phyloP scores from a whole-genome alignment of 306 rosid genomes.

The Senna tora region DNA sequence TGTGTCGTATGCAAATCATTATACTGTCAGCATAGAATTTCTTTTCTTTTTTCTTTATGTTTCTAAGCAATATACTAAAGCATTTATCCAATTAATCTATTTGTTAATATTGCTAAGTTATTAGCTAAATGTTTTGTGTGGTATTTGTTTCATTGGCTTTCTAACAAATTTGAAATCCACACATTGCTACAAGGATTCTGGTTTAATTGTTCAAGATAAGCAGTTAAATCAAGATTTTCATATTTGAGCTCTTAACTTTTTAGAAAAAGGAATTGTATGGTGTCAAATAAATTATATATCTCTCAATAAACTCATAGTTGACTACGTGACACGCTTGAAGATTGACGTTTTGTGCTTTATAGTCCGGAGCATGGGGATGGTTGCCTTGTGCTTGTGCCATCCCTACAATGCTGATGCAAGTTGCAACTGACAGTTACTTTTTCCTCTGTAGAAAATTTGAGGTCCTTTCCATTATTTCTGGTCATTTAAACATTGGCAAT shows the following conservation, averaged over 20 bases:
- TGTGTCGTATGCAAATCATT: not conserved
- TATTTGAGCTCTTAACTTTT: too few relatives aligned
- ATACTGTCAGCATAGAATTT: not conserved
- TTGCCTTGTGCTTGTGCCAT: too few relatives aligned
- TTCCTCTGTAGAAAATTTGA: slow-evolving; percentile 15
- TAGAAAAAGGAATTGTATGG: too few relatives aligned
- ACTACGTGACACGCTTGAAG: too few relatives aligned
- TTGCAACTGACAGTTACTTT: slow-evolving; percentile 12
- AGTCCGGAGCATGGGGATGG: too few relatives aligned
- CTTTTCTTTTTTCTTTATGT: not conserved
- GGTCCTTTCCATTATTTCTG: slow-evolving; percentile 8
- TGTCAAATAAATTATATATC: too few relatives aligned
- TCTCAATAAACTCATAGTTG: too few relatives aligned
- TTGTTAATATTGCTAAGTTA: not conserved
- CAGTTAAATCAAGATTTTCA: too few relatives aligned
- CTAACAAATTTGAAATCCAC: slow-evolving; percentile 25
- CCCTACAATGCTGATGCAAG: not conserved
- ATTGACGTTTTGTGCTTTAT: too few relatives aligned
- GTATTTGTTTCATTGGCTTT: slow-evolving; percentile 37
- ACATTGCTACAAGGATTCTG: slow-evolving; percentile 8
- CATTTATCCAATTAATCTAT: not conserved
- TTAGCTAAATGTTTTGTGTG: slow-evolving; percentile 15
- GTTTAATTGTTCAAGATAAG: not conserved
- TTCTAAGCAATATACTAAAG: too few relatives aligned
- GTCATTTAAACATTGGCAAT: slow-evolving; percentile 37